Base-by-base conservation (phyloP, 2,329 filamentous ascomycete genomes). In the Metarhizium guizhouense region DNA sequence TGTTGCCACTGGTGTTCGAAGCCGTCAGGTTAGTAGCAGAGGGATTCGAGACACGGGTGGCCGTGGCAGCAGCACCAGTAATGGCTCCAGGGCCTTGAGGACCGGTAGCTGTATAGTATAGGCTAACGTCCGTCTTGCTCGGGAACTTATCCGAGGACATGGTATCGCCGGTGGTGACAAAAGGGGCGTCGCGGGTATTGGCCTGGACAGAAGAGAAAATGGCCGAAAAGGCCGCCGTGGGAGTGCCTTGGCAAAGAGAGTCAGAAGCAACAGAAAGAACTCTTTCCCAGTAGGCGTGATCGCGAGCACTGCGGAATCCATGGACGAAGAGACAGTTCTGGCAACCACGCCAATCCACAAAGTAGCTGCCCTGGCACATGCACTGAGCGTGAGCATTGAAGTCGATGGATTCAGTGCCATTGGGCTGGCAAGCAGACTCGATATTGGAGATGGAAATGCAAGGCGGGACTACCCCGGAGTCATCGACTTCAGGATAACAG, bases 301-400 rank as follows among this genome's bases (percentile, higher is more conserved):
- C 68, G 18, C 63, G 67, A 58, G 69, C 65, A 30, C 66, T 69
- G 47, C 72, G 70, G 7, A 67, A 65, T 49, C 73, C 74, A 61
- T 76, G 73, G 14, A 70, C 62, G 47, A 64, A 65, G 14, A 75
- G 65, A 59, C 74, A 78, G 36, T 67, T 57, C 36, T 73, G 69
- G 62, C 74, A 77, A 52, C 67, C 70, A 10, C 65, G 54, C 72
- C 74, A 76, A 57, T 75, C 71, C 32, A 58, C 42, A 63, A 77
- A 77, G 66, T 69, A 76, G 55, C 66, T 70, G 42, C 74, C 71
- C 10, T 62, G 63, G 64, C 75, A 78, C 66, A 76, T 72, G 63
- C 74, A 74, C 60, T 67, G 58, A 47, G 65, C 65, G 58, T 72
- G 67, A 25, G 60, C 65, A 47, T 61, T 57, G 53, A 57, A 57